These are phyloP conservation scores for Hansenula sp. DNA, from an alignment of 1,139 yeast species.

Conservation along the genomic window DNA sequence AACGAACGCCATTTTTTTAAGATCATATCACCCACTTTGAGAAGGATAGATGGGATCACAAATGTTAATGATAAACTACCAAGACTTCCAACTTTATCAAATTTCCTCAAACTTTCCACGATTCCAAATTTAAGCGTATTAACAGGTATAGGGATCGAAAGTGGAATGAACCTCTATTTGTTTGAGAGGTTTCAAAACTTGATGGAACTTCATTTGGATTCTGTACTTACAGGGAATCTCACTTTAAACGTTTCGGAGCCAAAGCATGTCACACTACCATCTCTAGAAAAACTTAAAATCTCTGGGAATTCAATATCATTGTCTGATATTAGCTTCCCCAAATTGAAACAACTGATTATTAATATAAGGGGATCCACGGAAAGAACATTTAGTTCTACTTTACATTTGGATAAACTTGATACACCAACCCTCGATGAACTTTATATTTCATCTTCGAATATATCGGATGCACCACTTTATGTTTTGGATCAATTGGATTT, in stretches of 20 bases:
- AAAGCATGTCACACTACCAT: not conserved
- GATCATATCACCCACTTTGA: not conserved
- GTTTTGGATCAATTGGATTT: not conserved
- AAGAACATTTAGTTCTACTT: not conserved
- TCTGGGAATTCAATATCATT: slow-evolving; percentile 2
- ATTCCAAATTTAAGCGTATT: slow-evolving; percentile 1
- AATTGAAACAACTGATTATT: not conserved
- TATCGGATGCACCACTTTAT: not conserved
- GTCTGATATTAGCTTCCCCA: not conserved
- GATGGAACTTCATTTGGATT: not conserved
- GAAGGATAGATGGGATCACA: not conserved
- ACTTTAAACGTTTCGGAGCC: not conserved
- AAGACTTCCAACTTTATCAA: not conserved
- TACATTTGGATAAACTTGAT: not conserved
- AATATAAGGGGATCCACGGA: not conserved
- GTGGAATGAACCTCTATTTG: not conserved
- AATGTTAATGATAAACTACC: slow-evolving; percentile 2
- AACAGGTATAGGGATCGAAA: slow-evolving; percentile 1
- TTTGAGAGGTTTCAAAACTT: slow-evolving; percentile 1
- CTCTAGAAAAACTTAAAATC: not conserved
- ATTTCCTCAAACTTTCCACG: not conserved
- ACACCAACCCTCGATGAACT: not conserved
- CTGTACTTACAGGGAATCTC: not conserved
- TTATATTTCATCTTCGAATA: not conserved
- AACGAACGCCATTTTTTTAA: not conserved